These are phyloP conservation scores for Eucalyptus caleyi DNA, from an alignment of 345 rosid species.

Conservation along the genomic window DNA sequence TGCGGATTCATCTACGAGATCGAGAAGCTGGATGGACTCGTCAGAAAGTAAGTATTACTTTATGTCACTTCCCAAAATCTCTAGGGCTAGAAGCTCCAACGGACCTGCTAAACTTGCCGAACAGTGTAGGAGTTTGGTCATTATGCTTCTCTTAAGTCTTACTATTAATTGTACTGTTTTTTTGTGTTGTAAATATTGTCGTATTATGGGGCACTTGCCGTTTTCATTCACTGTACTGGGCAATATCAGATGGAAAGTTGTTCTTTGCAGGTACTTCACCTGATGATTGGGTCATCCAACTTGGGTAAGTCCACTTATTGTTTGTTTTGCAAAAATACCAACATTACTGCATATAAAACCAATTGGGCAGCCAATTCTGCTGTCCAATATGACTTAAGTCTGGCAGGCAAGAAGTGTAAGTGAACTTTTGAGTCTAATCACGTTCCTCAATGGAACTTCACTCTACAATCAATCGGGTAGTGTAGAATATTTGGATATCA, in stretches of 20 bases:
- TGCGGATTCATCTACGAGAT: conserved; percentile 43
- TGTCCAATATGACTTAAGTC: background rate
- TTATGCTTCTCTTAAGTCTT: background rate
- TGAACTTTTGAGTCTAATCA: background rate
- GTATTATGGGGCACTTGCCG: background rate
- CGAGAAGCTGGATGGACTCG: conserved; percentile 54
- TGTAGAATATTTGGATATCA: background rate
- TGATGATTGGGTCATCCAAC: conserved; percentile 30
- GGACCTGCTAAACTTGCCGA: background rate
- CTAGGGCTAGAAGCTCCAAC: background rate
- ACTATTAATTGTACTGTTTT: background rate
- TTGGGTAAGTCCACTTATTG: conserved; percentile 11
- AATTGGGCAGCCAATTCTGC: background rate
- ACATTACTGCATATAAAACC: background rate
- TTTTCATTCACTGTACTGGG: background rate
- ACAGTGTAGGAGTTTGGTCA: background rate
- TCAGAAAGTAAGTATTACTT: conserved; percentile 31
- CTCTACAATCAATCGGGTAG: background rate
- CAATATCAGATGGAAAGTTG: background rate
- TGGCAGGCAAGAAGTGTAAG: background rate
- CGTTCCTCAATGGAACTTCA: background rate
- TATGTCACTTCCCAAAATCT: background rate
- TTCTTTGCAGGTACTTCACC: conserved; percentile 25
- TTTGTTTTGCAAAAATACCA: background rate
- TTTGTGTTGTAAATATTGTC: background rate